Base-by-base conservation (phyloP, 192 early-diverging fungal genomes). In the Coemansia nantahalensis region DNA sequence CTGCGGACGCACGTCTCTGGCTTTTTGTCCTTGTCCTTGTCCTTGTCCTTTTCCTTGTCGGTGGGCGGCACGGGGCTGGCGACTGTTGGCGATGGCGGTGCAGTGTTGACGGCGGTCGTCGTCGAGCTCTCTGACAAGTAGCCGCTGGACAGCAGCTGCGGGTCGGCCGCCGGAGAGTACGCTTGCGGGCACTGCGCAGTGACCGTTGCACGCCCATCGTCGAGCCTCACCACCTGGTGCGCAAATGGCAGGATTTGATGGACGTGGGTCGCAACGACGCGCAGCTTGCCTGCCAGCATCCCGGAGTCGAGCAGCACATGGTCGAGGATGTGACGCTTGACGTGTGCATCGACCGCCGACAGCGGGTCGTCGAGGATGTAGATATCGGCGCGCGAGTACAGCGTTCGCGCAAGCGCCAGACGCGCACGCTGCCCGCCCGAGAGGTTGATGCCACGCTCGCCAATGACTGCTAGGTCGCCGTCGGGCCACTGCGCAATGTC, bases 341-440 rank as follows among this genome's bases (percentile, higher is more conserved):
- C 80, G 46, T 80, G 75, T 0, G 78, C 82, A 65, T 93, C 91
- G 0, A 93, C 86, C n/a, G 88, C 90, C 40, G 79, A 80, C 22
- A 95, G 62, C 2, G 88, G 88, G 50, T 93, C 91, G 57, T 92
- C 90, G 8, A 92, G 48, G 9, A 92, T 66, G 8, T 86, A 72
- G 40, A 90, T 86, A 38, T 90, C 87, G 7, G 26, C 26, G 26
- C 26, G 26, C 26, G 26, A 28, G 7, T 28, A 28, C 4, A 28
- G 3, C 26, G 26, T 28, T 7, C 26, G 26, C 7, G 26, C 26
- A 28, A 28, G 26, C 26, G 26, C 26, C 26, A 28, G 26, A 3
- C 26, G 26, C 26, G 26, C 26, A 3, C 26, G 26, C 7, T 28
- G 26, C 26, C 26, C 26, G 7, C 26, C 26, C 26, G 26, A 28